A percentile compares a stretch with the other conserved stretches of the same genome.
Evolutionary conservation across 2,329 filamentous ascomycete genomes (phyloP).

Genomic region (Aspergillus terreus): DNA sequence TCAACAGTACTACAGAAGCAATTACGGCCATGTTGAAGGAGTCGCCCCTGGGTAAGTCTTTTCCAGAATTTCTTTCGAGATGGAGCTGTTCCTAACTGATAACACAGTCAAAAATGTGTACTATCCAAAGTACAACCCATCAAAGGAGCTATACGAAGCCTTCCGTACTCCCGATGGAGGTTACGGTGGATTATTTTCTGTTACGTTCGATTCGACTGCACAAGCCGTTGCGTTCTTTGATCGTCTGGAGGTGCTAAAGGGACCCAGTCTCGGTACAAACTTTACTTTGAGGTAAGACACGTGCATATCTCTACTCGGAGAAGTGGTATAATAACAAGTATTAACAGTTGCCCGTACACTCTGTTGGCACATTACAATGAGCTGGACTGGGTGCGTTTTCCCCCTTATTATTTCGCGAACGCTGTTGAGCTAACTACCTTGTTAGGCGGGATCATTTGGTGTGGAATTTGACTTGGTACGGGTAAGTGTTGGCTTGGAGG

Average conservation of each 20-base stretch:
- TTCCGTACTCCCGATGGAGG: constrained; percentile 71
- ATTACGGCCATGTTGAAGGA: constrained; percentile 68
- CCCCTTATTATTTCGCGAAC: not conserved
- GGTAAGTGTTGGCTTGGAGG: constrained; percentile 87
- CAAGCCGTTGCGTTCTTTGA: constrained; percentile 84
- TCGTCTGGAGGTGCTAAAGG: constrained; percentile 80
- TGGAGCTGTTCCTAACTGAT: constrained; percentile 20
- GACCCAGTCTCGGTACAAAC: constrained; percentile 92
- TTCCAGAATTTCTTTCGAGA: not conserved
- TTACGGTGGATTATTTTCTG: constrained; percentile 85
- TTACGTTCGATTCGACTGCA: constrained; percentile 67
- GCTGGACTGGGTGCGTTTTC: constrained; percentile 69
- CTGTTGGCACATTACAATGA: constrained; percentile 88
- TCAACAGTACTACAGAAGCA: constrained; percentile 80
- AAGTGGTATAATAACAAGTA: not conserved
- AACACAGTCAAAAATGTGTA: constrained; percentile 70
- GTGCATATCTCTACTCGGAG: not conserved
- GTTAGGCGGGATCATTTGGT: constrained; percentile 66
- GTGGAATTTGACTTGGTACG: constrained; percentile 77
- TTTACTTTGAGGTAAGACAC: constrained; percentile 69
- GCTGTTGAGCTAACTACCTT: constrained; percentile 10
- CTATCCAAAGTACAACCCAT: constrained; percentile 78
- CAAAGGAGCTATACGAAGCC: constrained; percentile 70
- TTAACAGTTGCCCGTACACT: constrained; percentile 75
- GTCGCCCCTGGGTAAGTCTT: constrained; percentile 49